Evolutionary conservation across 202 grass and related monocot species (phyloP).

Genomic region (Digitaria exilis): DNA sequence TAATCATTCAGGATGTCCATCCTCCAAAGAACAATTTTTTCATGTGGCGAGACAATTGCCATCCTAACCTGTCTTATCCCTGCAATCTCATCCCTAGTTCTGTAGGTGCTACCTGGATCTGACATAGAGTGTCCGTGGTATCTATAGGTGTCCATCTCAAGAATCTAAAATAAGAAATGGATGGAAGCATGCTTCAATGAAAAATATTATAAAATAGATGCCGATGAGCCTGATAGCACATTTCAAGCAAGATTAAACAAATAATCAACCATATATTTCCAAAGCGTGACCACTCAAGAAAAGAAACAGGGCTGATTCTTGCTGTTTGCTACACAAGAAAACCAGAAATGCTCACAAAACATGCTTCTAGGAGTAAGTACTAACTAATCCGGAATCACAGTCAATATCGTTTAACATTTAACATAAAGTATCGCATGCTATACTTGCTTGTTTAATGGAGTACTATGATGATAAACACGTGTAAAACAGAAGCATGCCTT

Average conservation of each 20-base stretch:
- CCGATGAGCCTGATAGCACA: background rate
- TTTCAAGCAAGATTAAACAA: conserved; percentile 7
- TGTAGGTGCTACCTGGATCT: conserved; percentile 87
- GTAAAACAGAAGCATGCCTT: background rate
- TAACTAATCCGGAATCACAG: background rate
- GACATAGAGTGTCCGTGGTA: conserved; percentile 95
- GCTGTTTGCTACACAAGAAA: background rate
- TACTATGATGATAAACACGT: background rate
- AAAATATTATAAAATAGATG: background rate
- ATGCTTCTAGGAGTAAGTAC: background rate
- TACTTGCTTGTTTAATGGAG: background rate
- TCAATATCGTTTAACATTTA: background rate
- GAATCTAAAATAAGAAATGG: conserved; percentile 54
- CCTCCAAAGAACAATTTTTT: background rate
- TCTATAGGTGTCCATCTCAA: conserved; percentile 96
- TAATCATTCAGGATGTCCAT: background rate
- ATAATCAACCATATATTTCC: background rate
- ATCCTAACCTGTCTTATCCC: conserved; percentile 71
- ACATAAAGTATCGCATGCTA: background rate
- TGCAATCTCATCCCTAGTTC: conserved; percentile 75
- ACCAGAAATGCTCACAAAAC: background rate
- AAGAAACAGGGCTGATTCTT: background rate
- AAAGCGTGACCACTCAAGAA: background rate
- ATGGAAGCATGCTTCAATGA: background rate
- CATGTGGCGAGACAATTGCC: background rate